A percentile compares a stretch with the other conserved stretches of the same genome.
Conservation (phyloP, 2,329 filamentous ascomycete genomes). For the Aspergillus vadensis region DNA sequence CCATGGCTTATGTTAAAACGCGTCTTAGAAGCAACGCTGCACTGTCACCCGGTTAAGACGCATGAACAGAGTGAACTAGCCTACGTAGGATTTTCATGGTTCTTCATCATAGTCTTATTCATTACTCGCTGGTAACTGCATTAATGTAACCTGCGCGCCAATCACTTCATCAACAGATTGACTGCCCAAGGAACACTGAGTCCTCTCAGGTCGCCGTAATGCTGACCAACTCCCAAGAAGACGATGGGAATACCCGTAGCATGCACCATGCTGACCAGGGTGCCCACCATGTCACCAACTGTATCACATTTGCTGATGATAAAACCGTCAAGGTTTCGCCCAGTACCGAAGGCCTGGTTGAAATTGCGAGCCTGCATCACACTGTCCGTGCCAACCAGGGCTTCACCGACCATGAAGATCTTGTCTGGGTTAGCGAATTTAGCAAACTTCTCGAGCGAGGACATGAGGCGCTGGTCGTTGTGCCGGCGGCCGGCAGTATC, state of each 20-base stretch:
- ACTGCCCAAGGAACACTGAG: constrained; percentile 67
- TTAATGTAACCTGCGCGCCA: not conserved
- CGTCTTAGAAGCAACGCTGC: too few relatives aligned
- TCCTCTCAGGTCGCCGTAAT: constrained; percentile 66
- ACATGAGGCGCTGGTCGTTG: constrained; percentile 96
- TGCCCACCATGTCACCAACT: constrained; percentile 98
- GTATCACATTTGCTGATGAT: constrained; percentile 99
- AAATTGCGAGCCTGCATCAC: constrained; percentile 97
- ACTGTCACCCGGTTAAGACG: too few relatives aligned
- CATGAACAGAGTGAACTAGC: not conserved
- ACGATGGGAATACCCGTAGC: constrained; percentile 94
- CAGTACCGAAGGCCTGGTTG: constrained; percentile 84
- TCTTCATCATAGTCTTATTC: not conserved
- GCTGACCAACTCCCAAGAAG: constrained; percentile 76
- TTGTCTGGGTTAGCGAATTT: constrained; percentile 96
- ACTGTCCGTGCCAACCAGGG: constrained; percentile 90
- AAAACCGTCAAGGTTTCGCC: constrained; percentile 84
- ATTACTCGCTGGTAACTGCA: not conserved
- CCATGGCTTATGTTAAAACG: too few relatives aligned
- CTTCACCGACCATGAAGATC: constrained; percentile 95
- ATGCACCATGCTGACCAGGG: constrained; percentile 94
- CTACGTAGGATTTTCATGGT: too few relatives aligned
- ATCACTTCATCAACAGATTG: constrained; percentile 59
- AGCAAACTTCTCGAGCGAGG: constrained; percentile 92
- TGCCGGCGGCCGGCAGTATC: constrained; percentile 94